These are phyloP conservation scores for Exophiala viscosa DNA, from an alignment of 2,329 filamentous ascomycete species.

Conservation along the genomic window DNA sequence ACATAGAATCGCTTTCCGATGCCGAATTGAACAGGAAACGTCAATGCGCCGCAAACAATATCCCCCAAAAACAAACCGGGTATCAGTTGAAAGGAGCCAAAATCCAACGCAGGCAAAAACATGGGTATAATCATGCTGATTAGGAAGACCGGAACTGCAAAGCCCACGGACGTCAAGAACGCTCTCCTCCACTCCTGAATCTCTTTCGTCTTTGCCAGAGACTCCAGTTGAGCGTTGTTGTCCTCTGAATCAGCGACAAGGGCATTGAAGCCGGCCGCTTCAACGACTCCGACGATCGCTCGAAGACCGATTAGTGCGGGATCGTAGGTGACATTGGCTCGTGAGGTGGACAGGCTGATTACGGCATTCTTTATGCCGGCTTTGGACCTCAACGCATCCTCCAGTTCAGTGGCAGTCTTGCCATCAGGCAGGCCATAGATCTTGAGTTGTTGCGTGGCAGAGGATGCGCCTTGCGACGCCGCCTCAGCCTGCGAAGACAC, in stretches of 20 bases:
- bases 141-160: constrained; percentile 85
- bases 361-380: constrained; percentile 71
- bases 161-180: constrained; percentile 71
- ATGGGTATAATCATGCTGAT: constrained; percentile 95
- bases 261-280: constrained; percentile 81
- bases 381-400: constrained; percentile 61
- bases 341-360: constrained; percentile 68
- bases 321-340: constrained; percentile 70
- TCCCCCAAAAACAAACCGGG: constrained; percentile 85
- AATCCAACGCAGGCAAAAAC: constrained; percentile 70
- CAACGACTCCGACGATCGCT: constrained; percentile 74
- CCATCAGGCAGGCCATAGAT: constrained; percentile 75
- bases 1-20: constrained; percentile 91
- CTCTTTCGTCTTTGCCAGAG: constrained; percentile 90
- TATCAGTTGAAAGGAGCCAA: constrained; percentile 63
- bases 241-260: constrained; percentile 87
- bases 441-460: constrained; percentile 70
- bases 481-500: constrained; percentile 67
- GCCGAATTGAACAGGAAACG: constrained; percentile 92
- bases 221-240: constrained; percentile 94
- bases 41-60: constrained; percentile 75
- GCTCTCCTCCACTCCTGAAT: constrained; percentile 88
- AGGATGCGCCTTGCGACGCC: constrained; percentile 52
- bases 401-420: constrained; percentile 67
- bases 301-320: constrained; percentile 72